Percentiles rank a stretch among this genome's conserved stretches.
phyloP scores from a whole-genome alignment of 495 filamentous ascomycete species.

The Talaromyces adpressus region DNA sequence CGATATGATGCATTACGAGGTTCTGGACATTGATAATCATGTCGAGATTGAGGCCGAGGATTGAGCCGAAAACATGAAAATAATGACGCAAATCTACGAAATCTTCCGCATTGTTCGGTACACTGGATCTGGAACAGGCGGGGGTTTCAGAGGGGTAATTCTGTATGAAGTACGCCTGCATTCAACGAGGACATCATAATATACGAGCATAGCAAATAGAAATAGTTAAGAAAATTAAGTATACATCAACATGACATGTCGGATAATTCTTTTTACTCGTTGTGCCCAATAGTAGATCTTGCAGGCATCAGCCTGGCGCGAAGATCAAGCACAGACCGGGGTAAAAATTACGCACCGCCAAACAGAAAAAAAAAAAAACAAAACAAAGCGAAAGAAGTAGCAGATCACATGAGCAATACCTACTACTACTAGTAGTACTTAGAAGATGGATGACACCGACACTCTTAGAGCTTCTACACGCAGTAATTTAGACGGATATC shows the following conservation, averaged over 20 bases:
- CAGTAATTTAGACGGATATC: background rate
- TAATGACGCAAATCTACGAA: background rate
- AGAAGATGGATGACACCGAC: background rate
- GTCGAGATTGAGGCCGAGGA: constrained; percentile 22
- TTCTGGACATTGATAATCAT: constrained; percentile 48
- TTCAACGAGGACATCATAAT: background rate
- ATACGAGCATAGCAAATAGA: background rate
- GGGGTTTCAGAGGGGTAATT: background rate
- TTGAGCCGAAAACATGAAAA: background rate
- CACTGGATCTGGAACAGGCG: background rate
- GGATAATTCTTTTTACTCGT: background rate
- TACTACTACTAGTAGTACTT: background rate
- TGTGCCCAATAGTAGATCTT: background rate
- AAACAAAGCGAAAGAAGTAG: background rate
- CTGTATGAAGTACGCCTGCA: background rate
- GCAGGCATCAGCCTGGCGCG: background rate
- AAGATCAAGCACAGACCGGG: background rate
- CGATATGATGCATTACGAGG: constrained; percentile 47
- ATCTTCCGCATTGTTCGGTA: background rate
- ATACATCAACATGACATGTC: background rate
- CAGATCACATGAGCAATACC: background rate
- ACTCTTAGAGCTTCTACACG: background rate
- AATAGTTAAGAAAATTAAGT: background rate
- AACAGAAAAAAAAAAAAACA: background rate
- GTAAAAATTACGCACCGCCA: background rate